Percentiles rank a stretch among this genome's conserved stretches.
phyloP scores from a whole-genome alignment of 1,284 basidiomycete species.

The Phellinidium pouzarii region DNA sequence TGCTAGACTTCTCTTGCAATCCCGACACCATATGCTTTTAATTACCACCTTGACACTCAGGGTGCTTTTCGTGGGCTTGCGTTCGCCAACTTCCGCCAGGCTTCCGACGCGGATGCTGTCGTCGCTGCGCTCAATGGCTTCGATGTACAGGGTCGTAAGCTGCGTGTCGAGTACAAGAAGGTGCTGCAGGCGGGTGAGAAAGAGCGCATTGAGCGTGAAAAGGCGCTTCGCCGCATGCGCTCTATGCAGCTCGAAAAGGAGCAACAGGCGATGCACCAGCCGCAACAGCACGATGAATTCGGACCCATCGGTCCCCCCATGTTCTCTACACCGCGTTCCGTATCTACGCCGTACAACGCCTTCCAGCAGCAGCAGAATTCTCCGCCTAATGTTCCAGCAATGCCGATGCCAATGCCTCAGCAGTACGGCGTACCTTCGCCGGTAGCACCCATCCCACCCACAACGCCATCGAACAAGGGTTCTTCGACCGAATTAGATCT shows the following conservation, averaged over 20 bases:
- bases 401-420: constrained; percentile 53
- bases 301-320: constrained; percentile 41
- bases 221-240: constrained; percentile 96
- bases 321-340: constrained; percentile 59
- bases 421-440: constrained; percentile 43
- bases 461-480: constrained; percentile 51
- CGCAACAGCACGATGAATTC: constrained; percentile 59
- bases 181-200: constrained; percentile 98
- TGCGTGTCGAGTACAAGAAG: constrained; percentile 99
- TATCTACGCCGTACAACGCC: constrained; percentile 40
- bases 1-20: constrained; percentile 82
- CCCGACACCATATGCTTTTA: constrained; percentile 99
- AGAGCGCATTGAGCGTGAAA: constrained; percentile 97
- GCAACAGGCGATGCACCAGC: constrained; percentile 38
- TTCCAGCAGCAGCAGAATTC: constrained; percentile 54
- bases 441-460: constrained; percentile 40
- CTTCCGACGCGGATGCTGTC: constrained; percentile 90
- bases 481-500: constrained; percentile 77
- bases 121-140: constrained; percentile 94
- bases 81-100: constrained; percentile 95
- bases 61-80: constrained; percentile 96
- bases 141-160: constrained; percentile 95
- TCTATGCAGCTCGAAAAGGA: constrained; percentile 91
- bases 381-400: constrained; percentile 49
- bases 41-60: constrained; percentile 93